Evolutionary conservation across 1,139 yeast genomes (phyloP).

Genomic region (Torulaspora globosa): DNA sequence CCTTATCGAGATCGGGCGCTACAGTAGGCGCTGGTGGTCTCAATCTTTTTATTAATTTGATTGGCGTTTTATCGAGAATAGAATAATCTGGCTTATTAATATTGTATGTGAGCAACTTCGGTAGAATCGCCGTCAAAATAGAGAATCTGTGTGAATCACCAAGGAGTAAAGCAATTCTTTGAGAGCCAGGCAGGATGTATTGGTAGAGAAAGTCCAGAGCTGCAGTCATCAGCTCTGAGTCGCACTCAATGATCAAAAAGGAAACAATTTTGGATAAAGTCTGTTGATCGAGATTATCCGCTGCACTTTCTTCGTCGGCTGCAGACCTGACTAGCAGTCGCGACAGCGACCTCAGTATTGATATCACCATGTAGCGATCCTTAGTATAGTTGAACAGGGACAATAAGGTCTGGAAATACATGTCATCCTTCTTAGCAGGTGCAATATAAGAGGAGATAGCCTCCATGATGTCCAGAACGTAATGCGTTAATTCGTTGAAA

Average conservation of each 20-base stretch:
- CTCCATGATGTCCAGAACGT: slow-evolving; percentile 76
- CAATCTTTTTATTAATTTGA: slow-evolving; percentile 43
- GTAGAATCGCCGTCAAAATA: slow-evolving; percentile 53
- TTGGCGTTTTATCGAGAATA: slow-evolving; percentile 40
- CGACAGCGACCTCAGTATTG: slow-evolving; percentile 52
- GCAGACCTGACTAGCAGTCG: slow-evolving; percentile 47
- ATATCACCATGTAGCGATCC: slow-evolving; percentile 54
- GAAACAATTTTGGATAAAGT: slow-evolving; percentile 45
- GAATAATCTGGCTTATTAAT: slow-evolving; percentile 38
- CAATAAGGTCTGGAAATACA: slow-evolving; percentile 51
- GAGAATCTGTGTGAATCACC: slow-evolving; percentile 43
- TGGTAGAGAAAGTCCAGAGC: slow-evolving; percentile 65
- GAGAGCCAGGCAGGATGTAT: slow-evolving; percentile 50
- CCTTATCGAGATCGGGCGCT: slow-evolving; percentile 58
- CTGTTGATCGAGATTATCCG: slow-evolving; percentile 41
- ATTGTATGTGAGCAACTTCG: slow-evolving; percentile 57
- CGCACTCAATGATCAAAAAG: slow-evolving; percentile 45
- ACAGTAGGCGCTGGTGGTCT: slow-evolving; percentile 50
- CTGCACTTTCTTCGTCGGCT: slow-evolving; percentile 44
- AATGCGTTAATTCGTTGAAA: slow-evolving; percentile 60
- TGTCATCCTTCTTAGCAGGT: slow-evolving; percentile 64
- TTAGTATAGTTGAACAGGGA: slow-evolving; percentile 45
- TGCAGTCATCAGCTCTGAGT: slow-evolving; percentile 61
- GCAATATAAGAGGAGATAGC: slow-evolving; percentile 78
- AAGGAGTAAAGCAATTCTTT: slow-evolving; percentile 40